phyloP scores from a whole-genome alignment of 2,329 filamentous ascomycete species.

The Sarocladium brachiariae region DNA sequence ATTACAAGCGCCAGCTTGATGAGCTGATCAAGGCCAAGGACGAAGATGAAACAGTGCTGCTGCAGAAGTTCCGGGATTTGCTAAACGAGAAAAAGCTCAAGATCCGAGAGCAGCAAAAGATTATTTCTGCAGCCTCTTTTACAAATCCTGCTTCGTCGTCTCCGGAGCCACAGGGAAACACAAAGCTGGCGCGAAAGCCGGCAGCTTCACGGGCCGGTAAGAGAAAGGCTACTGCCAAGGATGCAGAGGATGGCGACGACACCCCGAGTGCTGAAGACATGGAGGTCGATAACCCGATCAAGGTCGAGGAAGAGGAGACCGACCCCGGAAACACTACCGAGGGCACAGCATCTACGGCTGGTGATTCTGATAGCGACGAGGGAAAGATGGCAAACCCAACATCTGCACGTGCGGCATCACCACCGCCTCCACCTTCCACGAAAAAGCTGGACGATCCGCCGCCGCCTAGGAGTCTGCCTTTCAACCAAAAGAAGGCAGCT shows the following conservation, averaged over 20 bases:
- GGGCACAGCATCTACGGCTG: constrained; percentile 33
- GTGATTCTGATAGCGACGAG: constrained; percentile 33
- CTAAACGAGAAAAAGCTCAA: constrained; percentile 77
- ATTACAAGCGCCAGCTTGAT: constrained; percentile 56
- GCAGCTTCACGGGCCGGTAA: constrained; percentile 38
- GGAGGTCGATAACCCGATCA: constrained; percentile 36
- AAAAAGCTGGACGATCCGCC: constrained; percentile 25
- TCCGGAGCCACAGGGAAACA: constrained; percentile 11
- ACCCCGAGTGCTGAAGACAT: constrained; percentile 43
- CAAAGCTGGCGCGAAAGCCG: constrained; percentile 21
- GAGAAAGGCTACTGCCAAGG: constrained; percentile 37
- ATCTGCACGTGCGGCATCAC: constrained; percentile 8
- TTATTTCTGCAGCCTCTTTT: constrained; percentile 43
- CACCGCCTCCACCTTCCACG: constrained; percentile 11
- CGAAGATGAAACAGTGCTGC: constrained; percentile 57
- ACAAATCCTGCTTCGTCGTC: constrained; percentile 16
- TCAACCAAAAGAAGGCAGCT: constrained; percentile 30
- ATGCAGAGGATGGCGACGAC: constrained; percentile 25
- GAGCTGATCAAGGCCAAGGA: constrained; percentile 61
- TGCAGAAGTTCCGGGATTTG: constrained; percentile 63
- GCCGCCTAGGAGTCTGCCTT: constrained; percentile 36
- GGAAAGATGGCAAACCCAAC: constrained; percentile 18
- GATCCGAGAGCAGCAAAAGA: constrained; percentile 64
- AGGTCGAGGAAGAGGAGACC: constrained; percentile 29
- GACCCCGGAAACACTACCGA: constrained; percentile 35